Base-by-base conservation (phyloP, 1,284 basidiomycete species). In the Serendipita sp. region DNA sequence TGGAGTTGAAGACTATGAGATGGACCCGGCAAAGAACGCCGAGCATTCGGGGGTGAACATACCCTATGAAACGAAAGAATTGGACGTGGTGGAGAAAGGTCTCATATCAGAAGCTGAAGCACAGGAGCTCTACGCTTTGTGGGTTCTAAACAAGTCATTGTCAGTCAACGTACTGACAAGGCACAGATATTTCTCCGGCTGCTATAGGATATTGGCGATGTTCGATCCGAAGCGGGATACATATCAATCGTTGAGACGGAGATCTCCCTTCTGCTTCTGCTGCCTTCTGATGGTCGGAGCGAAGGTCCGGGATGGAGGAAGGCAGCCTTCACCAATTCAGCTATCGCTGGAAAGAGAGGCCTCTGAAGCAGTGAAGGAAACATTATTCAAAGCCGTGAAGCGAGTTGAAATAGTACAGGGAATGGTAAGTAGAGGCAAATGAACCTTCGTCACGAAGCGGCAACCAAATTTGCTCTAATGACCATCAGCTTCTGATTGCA, bases 221-320 rank as follows among this genome's bases (percentile, higher is more conserved):
- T 67, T 67, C 60, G 65, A 67, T 38, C 63, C 67, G 15, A 58
- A 61, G 3, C 58, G 64, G 3, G 67, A 68, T 55, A 68, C 67
- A 15, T 66, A 64, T 58, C 63, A 61, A 8, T 66, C 65, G 3
- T 60, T 67, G 13, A 61, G 65, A 22, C 61, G 50, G 12, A 42
- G 66, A 5, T 67, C 67, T 41, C 64, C 67, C 17, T 67, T 67
- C 60, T 61, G 65, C 30, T 47, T 67, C 38, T 65, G 66, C 55
- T 62, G 65, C 32, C 65, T 68, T n/a, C 62, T 68, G 8, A 67
- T 67, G 64, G 66, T 67, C 15, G 67, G 63, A 42, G 63, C 65
- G 5, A 66, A 66, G 60, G 67, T 66, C 13, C 53, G 64, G 42
- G 67, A 68, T 53, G 67, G 65, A 22, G 64, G 67, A 12, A 41